Base-by-base conservation (phyloP, 257 asterid species). In the Gentiana dahurica region DNA sequence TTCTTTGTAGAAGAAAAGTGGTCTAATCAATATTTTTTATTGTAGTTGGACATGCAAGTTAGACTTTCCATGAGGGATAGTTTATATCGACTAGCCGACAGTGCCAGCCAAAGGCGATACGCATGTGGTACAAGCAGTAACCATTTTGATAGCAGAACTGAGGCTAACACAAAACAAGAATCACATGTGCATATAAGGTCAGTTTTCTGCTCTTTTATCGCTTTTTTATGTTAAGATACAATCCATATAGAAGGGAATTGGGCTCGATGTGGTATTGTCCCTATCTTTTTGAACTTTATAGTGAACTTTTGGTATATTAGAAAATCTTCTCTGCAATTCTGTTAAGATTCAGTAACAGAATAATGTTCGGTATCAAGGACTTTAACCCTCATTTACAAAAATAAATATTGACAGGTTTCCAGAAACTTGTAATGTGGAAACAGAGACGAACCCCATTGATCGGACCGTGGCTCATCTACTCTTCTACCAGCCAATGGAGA, bases 391-490 rank as follows among this genome's bases (percentile, higher is more conserved):
- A 1, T 43, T 7, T 34, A 39, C 44, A 1, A 10, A 5, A 35
- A 24, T 24, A 24, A 59, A 38, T 39, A 53, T 46, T 50, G 15
- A 48, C 86, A 87, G 95, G 81, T 78, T 78, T 69, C 68, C 61
- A 46, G 68, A 80, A 68, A 72, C 70, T 53, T 74, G 78, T 47
- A 79, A 77, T 64, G 69, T 73, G 60, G 97, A 89, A 77, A 78
- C 88, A 0, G 73, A 84, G 55, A 89, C 95, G 45, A 89, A 89
- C 64, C 94, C 97, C 33, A 77, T 84, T 53, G 97, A 89, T 65
- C 90, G 97, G 48, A 69, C 76, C 13, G 84, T 89, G 61, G 97
- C 97, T 43, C 94, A 82, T 77, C 74, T 89, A 60, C 90, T 89
- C 68, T 89, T 89, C 81, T 86, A 84, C 62, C 71, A 77, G 75